These are phyloP conservation scores for Collybiopsis confluens DNA, from an alignment of 768 basidiomycete genomes.

Conservation along the genomic window DNA sequence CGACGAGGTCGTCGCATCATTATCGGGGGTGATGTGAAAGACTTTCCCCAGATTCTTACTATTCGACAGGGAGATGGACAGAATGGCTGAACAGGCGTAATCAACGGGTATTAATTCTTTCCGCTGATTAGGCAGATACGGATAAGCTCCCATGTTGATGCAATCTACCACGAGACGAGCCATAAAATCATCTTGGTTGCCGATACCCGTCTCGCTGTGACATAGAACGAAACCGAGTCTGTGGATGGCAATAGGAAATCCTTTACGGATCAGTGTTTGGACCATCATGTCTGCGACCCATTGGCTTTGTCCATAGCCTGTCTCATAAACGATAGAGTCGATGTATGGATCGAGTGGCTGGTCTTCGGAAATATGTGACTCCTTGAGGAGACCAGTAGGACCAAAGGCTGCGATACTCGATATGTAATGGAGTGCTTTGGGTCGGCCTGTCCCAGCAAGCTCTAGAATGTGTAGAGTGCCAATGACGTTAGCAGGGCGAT, in stretches of 20 bases:
- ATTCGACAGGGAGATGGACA: not conserved
- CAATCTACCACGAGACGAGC: not conserved
- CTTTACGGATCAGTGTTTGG: not conserved
- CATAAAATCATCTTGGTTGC: slow-evolving; percentile 6
- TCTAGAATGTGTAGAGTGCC: slow-evolving; percentile 5
- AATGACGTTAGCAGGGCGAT: slow-evolving; percentile 6
- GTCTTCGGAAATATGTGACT: not conserved
- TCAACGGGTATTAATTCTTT: slow-evolving; percentile 6
- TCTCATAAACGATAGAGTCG: not conserved
- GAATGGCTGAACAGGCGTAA: not conserved
- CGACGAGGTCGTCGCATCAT: too few relatives aligned
- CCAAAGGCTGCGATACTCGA: slow-evolving; percentile 5
- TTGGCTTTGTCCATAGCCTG: slow-evolving; percentile 7
- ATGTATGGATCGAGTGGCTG: not conserved
- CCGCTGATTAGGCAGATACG: slow-evolving; percentile 1
- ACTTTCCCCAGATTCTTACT: too few relatives aligned
- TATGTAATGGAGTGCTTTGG: slow-evolving; percentile 3
- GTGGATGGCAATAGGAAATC: not conserved
- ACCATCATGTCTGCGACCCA: slow-evolving; percentile 9
- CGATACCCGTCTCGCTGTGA: not conserved
- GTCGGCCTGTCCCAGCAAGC: not conserved
- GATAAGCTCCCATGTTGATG: not conserved
- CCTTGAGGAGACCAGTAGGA: slow-evolving; percentile 1
- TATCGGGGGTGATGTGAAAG: too few relatives aligned
- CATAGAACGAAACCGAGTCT: slow-evolving; percentile 4